Evolutionary conservation across 2,329 filamentous ascomycete species (phyloP).

Genomic region (Dactylonectria estremocensis): DNA sequence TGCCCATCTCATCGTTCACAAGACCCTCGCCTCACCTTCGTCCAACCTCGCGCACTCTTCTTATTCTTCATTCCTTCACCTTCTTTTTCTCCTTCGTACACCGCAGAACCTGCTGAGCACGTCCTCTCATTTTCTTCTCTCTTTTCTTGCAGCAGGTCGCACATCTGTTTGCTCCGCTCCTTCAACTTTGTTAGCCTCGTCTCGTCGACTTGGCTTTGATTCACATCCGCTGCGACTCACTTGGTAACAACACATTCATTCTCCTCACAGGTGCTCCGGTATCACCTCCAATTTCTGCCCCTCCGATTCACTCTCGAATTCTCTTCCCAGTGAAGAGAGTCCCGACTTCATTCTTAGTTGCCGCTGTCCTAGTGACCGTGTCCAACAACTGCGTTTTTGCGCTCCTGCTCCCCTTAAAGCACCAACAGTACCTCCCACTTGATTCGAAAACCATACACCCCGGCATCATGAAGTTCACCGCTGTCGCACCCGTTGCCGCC

Average conservation of each 20-base stretch:
- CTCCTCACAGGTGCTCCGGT: conserved; percentile 54
- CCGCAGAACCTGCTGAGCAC: conserved; percentile 53
- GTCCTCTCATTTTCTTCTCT: conserved; percentile 52
- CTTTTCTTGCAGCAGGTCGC: conserved; percentile 41
- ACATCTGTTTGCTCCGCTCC: conserved; percentile 51
- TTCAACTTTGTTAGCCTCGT: conserved; percentile 44
- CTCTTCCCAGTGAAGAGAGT: conserved; percentile 32
- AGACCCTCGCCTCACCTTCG: conserved; percentile 11
- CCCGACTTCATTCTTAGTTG: conserved; percentile 39
- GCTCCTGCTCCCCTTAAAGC: conserved; percentile 25
- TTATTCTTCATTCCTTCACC: conserved; percentile 39
- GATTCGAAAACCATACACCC: not conserved
- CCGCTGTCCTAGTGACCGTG: conserved; percentile 44
- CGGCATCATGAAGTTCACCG: conserved; percentile 55
- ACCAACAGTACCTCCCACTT: conserved; percentile 4
- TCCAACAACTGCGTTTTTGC: conserved; percentile 28
- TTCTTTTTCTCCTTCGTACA: conserved; percentile 39
- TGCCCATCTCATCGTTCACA: conserved; percentile 11
- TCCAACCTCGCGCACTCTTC: conserved; percentile 15
- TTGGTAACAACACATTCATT: conserved; percentile 46
- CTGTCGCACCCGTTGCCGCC: conserved; percentile 55
- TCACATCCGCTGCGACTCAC: conserved; percentile 37
- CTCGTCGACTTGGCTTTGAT: conserved; percentile 36
- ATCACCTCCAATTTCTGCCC: conserved; percentile 47
- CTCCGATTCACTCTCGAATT: conserved; percentile 32